Evolutionary conservation across 2,329 filamentous ascomycete genomes (phyloP), one percentile per base, ranked within the genome.

Genomic region (Paramyrothecium roridum): DNA sequence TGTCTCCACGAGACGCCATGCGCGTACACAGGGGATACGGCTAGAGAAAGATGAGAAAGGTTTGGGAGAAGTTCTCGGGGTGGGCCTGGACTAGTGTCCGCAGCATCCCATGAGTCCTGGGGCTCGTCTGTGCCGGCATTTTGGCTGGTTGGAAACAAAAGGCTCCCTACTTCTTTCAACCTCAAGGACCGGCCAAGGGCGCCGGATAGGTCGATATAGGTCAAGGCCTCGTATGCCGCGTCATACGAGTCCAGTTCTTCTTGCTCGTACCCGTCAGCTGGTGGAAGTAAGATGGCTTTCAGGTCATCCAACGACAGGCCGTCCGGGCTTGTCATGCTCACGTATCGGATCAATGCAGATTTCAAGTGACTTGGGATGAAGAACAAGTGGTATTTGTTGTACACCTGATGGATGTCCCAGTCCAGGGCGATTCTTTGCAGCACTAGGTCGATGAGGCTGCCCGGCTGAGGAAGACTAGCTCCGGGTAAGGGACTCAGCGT

Each of bases 31-130:
- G 78, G 76, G 51, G 72, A 63, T 50, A 83, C 61, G 3, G 83
- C 82, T 2, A 87, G 77, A 2, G 83, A 86, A 10, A 87, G 73
- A 59, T 86, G 83, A 0, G 83, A 86, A 13, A 87, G 72, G 56
- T 80, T 80, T 11, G 83, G 82, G 45, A 87, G 68, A 19, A 85
- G 66, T 12, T 67, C 64, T 26, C 65, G 70, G 1, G 73, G 70
- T 23, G 69, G 66, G 43, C 62, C 64, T 2, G 67, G 62, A 17
- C 66, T 63, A 3, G 58, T 57, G 17, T 74, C 72, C 23, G 70
- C 69, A 1, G 70, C 66, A 48, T 85, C 82, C 82, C 82, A 85
- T 0, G 80, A 82, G 3, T 85, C 82, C 50, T 78, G 73, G 8
- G 74, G 67, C 52, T 71, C 65, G 13, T 66, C 61, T 12, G 57